These are phyloP conservation scores for Globisporangium orthogonon DNA, from an alignment of 352 stramenopile species.

Conservation along the genomic window DNA sequence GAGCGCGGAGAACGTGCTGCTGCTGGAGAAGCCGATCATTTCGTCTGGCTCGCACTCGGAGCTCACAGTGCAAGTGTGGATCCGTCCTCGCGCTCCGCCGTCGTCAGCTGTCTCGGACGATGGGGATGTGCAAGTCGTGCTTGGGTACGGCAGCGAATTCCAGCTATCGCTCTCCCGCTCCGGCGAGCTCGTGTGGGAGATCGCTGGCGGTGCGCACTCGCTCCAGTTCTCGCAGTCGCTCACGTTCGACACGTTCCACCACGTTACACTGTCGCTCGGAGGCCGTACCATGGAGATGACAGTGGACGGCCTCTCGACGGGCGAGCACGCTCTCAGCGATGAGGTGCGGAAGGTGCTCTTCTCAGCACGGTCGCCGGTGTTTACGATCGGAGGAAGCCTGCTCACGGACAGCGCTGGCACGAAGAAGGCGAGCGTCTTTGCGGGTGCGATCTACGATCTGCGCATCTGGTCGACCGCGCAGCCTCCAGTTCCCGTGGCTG, in stretches of 20 bases:
- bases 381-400: constrained; percentile 46
- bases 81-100: constrained; percentile 24
- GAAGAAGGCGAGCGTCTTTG: constrained; percentile 34
- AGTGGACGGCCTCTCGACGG: constrained; percentile 35
- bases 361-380: constrained; percentile 21
- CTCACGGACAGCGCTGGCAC: constrained; percentile 21
- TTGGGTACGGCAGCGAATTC: constrained; percentile 62
- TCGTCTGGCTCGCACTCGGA: constrained; percentile 46
- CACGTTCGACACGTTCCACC: constrained; percentile 44
- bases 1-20: constrained; percentile 32
- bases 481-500: constrained; percentile 1
- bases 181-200: constrained; percentile 44
- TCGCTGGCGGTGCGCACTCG: constrained; percentile 29
- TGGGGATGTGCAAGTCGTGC: constrained; percentile 33
- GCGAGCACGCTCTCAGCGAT: constrained; percentile 21
- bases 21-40: constrained; percentile 57
- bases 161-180: constrained; percentile 31
- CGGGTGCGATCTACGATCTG: constrained; percentile 60
- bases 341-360: constrained; percentile 18
- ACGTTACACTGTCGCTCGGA: constrained; percentile 52
- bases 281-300: constrained; percentile 30
- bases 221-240: constrained; percentile 32
- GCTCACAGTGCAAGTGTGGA: constrained; percentile 66
- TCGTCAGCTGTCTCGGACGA: background rate
- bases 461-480: constrained; percentile 49